Conservation (phyloP, 2,329 filamentous ascomycete genomes). For the Ascomycota sp. region DNA sequence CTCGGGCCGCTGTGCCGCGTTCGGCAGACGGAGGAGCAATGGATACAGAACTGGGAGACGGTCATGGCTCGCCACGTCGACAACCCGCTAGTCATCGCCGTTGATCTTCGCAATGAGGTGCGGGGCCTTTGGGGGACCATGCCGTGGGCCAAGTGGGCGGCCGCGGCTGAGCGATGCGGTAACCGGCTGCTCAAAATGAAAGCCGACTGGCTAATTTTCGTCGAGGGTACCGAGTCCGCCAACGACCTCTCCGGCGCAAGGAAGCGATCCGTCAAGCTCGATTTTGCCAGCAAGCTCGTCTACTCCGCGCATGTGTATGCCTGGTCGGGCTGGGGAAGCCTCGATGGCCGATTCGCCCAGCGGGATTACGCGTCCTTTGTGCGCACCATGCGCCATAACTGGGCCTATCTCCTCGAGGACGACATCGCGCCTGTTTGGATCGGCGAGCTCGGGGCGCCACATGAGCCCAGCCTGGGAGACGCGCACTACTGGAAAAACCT, state of each 20-base stretch:
- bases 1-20: conserved; percentile 39
- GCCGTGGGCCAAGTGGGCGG: conserved; percentile 43
- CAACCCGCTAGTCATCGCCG: conserved; percentile 43
- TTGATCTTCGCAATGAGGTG: conserved; percentile 49
- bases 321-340: conserved; percentile 50
- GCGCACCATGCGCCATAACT: conserved; percentile 40
- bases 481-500: conserved; percentile 46
- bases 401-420: conserved; percentile 37
- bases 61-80: conserved; percentile 38
- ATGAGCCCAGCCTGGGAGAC: conserved; percentile 30
- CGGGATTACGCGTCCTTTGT: conserved; percentile 42
- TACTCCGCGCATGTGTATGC: conserved; percentile 50
- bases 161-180: conserved; percentile 40
- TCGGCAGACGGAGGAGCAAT: conserved; percentile 41
- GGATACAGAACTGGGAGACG: conserved; percentile 45
- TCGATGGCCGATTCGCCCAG: conserved; percentile 37
- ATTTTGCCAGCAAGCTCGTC: conserved; percentile 33
- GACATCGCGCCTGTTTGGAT: conserved; percentile 40
- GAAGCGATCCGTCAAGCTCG: conserved; percentile 34
- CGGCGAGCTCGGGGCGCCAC: conserved; percentile 43
- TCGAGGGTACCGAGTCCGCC: conserved; percentile 46
- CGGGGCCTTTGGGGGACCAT: conserved; percentile 49
- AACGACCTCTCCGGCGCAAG: conserved; percentile 41
- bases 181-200: conserved; percentile 40
- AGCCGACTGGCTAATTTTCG: conserved; percentile 43